Conservation (phyloP, 768 basidiomycete species). For the Kwoniella mangroviensis region DNA sequence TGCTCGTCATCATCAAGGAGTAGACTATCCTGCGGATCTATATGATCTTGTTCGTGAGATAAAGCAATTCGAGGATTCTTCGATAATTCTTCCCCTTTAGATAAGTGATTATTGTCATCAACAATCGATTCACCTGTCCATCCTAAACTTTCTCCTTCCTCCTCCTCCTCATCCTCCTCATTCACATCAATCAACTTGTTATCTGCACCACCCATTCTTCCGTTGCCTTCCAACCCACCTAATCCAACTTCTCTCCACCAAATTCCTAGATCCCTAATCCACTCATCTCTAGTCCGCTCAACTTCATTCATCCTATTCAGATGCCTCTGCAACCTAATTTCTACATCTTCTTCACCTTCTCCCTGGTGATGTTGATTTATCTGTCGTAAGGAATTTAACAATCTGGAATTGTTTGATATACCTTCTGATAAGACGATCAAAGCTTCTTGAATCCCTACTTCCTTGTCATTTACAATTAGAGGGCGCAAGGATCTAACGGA, state of each 20-base stretch:
- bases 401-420: not conserved
- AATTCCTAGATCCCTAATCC: constrained; percentile 21
- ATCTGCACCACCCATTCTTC: not conserved
- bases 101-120: too few species aligned
- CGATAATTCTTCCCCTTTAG: not conserved
- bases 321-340: constrained; percentile 19
- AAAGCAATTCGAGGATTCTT: too few species aligned
- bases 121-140: constrained; percentile 9
- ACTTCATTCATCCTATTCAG: constrained; percentile 19
- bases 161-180: constrained; percentile 2
- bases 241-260: constrained; percentile 13
- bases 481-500: too few species aligned
- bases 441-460: not conserved
- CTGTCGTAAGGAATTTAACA: constrained; percentile 2
- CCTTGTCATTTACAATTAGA: not conserved
- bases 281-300: constrained; percentile 26
- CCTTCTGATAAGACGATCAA: constrained; percentile 19
- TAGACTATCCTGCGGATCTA: not conserved
- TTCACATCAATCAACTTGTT: not conserved
- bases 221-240: constrained; percentile 1
- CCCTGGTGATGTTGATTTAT: not conserved
- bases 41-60: not conserved
- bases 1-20: not conserved
- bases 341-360: not conserved
- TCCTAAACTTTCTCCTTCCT: constrained; percentile 1